A percentile compares a stretch with the other conserved stretches of the same genome.
Evolutionary conservation across 73 alveolate genomes (phyloP).

Genomic region (Urostyla sp.): DNA sequence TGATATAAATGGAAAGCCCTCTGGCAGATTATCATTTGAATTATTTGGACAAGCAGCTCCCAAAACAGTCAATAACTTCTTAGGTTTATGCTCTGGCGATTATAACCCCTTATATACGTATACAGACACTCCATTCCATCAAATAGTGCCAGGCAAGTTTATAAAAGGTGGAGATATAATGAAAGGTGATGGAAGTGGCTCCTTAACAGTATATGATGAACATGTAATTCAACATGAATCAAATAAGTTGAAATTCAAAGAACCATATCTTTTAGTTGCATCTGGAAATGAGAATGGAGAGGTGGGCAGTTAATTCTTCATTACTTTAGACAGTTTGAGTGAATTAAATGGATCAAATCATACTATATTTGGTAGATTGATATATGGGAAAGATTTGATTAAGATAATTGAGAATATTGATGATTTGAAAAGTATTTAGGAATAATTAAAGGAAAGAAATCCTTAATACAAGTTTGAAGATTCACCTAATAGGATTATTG

Average conservation of each 20-base stretch:
- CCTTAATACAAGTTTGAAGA: background rate
- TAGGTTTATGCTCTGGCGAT: constrained; percentile 67
- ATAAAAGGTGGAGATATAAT: constrained; percentile 64
- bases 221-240: constrained; percentile 48
- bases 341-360: constrained; percentile 48
- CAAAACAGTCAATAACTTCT: constrained; percentile 75
- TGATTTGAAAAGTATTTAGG: constrained; percentile 11
- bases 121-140: constrained; percentile 52
- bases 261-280: constrained; percentile 63
- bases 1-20: constrained; percentile 66
- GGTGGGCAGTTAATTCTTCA: constrained; percentile 63
- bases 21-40: constrained; percentile 67
- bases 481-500: background rate
- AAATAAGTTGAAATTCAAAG: constrained; percentile 61
- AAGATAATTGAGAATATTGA: constrained; percentile 38
- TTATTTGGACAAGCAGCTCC: constrained; percentile 75
- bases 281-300: constrained; percentile 54
- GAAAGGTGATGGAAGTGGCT: constrained; percentile 62
- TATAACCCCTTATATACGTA: constrained; percentile 16
- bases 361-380: constrained; percentile 64
- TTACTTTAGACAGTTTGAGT: constrained; percentile 58
- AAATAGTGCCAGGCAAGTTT: constrained; percentile 48
- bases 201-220: constrained; percentile 47
- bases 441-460: constrained; percentile 1
- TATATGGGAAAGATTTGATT: constrained; percentile 7